A percentile compares a stretch with the other conserved stretches of the same genome.
These are phyloP conservation scores for Coriolopsis trogii DNA, from an alignment of 1,284 basidiomycete genomes.

Conservation along the genomic window DNA sequence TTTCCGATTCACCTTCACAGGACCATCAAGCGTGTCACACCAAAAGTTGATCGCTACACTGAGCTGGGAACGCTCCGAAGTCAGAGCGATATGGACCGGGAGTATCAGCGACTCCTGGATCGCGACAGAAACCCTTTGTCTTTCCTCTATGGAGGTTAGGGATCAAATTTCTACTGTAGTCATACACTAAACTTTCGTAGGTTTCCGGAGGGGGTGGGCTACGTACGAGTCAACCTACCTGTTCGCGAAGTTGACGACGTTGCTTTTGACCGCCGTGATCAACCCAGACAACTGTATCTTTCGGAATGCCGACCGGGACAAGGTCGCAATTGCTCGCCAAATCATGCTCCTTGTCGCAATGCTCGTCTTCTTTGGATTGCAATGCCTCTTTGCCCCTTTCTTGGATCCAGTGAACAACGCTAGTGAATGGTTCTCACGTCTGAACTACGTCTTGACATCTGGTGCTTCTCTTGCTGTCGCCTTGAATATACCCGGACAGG, in stretches of 20 bases:
- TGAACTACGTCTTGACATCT: slow-evolving; percentile 72
- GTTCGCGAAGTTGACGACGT: slow-evolving; percentile 69
- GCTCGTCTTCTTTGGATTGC: slow-evolving; percentile 60
- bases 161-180: slow-evolving; percentile 3
- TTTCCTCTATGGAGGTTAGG: slow-evolving; percentile 71
- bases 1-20: slow-evolving; percentile 68
- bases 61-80: slow-evolving; percentile 69
- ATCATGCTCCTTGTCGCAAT: slow-evolving; percentile 63
- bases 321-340: slow-evolving; percentile 66
- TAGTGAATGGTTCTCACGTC: slow-evolving; percentile 72
- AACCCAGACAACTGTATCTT: slow-evolving; percentile 77
- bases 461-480: slow-evolving; percentile 62
- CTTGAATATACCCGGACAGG: slow-evolving; percentile 55
- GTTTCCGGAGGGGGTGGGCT: slow-evolving; percentile 71
- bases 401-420: slow-evolving; percentile 76
- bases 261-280: slow-evolving; percentile 70
- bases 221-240: slow-evolving; percentile 66
- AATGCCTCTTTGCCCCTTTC: slow-evolving; percentile 68
- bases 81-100: slow-evolving; percentile 63
- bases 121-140: slow-evolving; percentile 71
- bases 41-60: slow-evolving; percentile 69
- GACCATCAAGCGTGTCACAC: slow-evolving; percentile 61
- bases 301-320: slow-evolving; percentile 51
- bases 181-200: slow-evolving; percentile 37
- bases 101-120: slow-evolving; percentile 70